Evolutionary conservation across 805 yeast genomes (phyloP).

Genomic region (Zygosaccharomyces kombuchaensis): DNA sequence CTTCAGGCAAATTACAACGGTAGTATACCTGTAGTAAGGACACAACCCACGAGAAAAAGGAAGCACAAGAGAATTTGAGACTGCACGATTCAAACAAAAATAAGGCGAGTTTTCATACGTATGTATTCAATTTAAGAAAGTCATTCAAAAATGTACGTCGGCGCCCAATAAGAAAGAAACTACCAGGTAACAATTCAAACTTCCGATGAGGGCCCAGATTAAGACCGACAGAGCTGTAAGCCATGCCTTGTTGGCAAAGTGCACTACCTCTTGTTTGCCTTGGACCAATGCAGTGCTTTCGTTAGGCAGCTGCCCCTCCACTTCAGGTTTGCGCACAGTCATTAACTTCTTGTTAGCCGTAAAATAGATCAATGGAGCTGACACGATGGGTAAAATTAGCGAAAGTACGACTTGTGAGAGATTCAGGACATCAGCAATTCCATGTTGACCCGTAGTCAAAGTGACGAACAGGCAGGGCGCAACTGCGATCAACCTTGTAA

Average conservation of each 20-base stretch:
- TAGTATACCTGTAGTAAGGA: constrained; percentile 58
- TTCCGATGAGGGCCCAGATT: constrained; percentile 68
- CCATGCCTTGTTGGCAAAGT: constrained; percentile 63
- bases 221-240: constrained; percentile 51
- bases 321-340: constrained; percentile 47
- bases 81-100: neutral
- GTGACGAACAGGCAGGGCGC: constrained; percentile 80
- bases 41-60: constrained; percentile 30
- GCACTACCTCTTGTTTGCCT: constrained; percentile 38
- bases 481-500: constrained; percentile 80
- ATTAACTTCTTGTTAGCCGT: constrained; percentile 65
- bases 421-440: constrained; percentile 69
- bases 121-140: neutral
- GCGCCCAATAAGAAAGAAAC: constrained; percentile 46
- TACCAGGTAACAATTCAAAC: constrained; percentile 68
- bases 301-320: constrained; percentile 25
- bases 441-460: constrained; percentile 70
- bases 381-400: constrained; percentile 75
- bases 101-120: neutral
- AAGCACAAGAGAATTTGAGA: constrained; percentile 22
- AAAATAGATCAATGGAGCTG: constrained; percentile 82
- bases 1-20: constrained; percentile 73
- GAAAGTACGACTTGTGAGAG: constrained; percentile 80
- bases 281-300: constrained; percentile 30
- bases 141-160: constrained; percentile 45